Conservation (phyloP, 306 rosid species). For the Rosa multiflora region DNA sequence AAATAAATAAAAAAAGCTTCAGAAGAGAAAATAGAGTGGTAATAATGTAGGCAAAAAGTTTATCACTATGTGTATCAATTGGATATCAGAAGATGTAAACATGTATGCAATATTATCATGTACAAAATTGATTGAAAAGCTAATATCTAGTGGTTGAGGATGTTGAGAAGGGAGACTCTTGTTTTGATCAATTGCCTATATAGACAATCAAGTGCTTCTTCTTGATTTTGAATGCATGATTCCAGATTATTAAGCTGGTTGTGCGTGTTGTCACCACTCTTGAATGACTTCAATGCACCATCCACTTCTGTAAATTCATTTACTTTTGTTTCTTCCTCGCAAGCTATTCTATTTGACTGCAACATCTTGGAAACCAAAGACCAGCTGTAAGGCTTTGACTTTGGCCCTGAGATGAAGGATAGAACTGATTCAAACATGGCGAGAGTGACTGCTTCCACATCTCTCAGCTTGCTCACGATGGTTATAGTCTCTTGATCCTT, state of each 20-base stretch:
- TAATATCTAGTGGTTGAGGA: constrained; percentile 23
- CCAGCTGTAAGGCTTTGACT: constrained; percentile 19
- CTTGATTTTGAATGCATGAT: constrained; percentile 30
- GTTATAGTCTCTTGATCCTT: not conserved
- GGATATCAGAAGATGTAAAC: not conserved
- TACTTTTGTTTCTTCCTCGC: not conserved
- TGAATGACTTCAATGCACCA: not conserved
- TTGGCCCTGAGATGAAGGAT: constrained; percentile 23
- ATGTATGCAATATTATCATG: not conserved
- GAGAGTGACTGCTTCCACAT: constrained; percentile 19
- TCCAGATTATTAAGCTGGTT: constrained; percentile 18
- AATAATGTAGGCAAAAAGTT: too few relatives aligned
- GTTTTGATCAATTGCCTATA: constrained; percentile 32
- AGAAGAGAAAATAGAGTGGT: too few relatives aligned
- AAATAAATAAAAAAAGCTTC: too few relatives aligned
- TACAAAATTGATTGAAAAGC: not conserved
- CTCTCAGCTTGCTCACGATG: not conserved
- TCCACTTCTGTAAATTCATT: constrained; percentile 12
- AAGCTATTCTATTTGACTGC: not conserved
- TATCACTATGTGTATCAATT: not conserved
- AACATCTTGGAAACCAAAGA: constrained; percentile 19
- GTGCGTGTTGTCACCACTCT: constrained; percentile 8
- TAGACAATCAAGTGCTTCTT: constrained; percentile 26
- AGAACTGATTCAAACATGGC: constrained; percentile 28
- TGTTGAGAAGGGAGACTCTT: constrained; percentile 41